Evolutionary conservation across 805 yeast species (phyloP).

Genomic region (Saccharomyces jurei): DNA sequence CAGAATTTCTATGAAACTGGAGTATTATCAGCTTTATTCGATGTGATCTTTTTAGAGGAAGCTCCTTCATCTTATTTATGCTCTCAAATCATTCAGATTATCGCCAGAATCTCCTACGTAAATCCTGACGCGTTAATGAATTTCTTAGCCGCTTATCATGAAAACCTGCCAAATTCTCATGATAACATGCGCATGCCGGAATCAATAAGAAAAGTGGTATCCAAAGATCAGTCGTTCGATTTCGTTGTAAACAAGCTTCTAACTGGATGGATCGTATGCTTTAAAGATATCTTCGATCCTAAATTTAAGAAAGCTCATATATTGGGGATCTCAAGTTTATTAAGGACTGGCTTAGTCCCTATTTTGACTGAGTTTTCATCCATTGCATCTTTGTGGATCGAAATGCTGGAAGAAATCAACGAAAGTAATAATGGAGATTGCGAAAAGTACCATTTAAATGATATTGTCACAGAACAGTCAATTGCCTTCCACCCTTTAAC

Average conservation of each 20-base stretch:
- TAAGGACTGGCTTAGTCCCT: constrained; percentile 32
- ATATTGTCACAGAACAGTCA: constrained; percentile 30
- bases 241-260: constrained; percentile 25
- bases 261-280: constrained; percentile 37
- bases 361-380: constrained; percentile 28
- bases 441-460: constrained; percentile 41
- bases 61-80: constrained; percentile 26
- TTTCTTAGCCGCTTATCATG: constrained; percentile 23
- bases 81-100: constrained; percentile 30
- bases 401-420: constrained; percentile 64
- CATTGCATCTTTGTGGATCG: constrained; percentile 38
- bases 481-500: constrained; percentile 22
- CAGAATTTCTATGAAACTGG: constrained; percentile 24
- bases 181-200: constrained; percentile 17
- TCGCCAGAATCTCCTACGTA: constrained; percentile 32
- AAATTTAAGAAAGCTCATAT: constrained; percentile 62
- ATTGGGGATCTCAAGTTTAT: constrained; percentile 50
- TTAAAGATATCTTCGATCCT: constrained; percentile 60
- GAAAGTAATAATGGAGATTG: constrained; percentile 55
- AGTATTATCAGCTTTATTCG: constrained; percentile 19
- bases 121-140: constrained; percentile 29
- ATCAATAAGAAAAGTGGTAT: constrained; percentile 17
- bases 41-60: constrained; percentile 26
- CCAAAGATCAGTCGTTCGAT: constrained; percentile 21
- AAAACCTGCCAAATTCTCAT: constrained; percentile 14